Evolutionary conservation across 2,329 filamentous ascomycete species (phyloP).

Genomic region (Colletotrichum salicis): DNA sequence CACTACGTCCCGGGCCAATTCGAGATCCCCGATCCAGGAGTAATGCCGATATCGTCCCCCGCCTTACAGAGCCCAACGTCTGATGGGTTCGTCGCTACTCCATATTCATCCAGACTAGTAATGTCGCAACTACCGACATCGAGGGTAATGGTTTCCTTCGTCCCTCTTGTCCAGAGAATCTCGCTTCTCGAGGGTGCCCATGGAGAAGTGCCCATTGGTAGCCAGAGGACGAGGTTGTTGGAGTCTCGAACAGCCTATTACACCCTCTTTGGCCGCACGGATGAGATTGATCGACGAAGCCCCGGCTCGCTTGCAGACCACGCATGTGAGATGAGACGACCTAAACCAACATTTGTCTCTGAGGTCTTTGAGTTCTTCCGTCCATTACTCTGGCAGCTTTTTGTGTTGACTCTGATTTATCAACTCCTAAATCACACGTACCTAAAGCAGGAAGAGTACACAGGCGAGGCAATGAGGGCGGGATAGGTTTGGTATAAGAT

Average conservation of each 20-base stretch:
- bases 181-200: constrained; percentile 19
- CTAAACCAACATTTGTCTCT: neutral
- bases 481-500: neutral
- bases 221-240: constrained; percentile 39
- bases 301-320: constrained; percentile 37
- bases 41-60: neutral
- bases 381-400: neutral
- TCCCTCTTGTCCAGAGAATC: constrained; percentile 41
- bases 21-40: constrained; percentile 36
- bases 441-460: too few species aligned
- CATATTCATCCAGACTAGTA: too few species aligned
- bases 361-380: neutral
- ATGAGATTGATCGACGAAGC: constrained; percentile 37
- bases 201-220: constrained; percentile 8
- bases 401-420: too few species aligned
- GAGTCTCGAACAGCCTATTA: constrained; percentile 45
- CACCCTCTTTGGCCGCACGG: constrained; percentile 34
- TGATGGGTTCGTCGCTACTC: neutral
- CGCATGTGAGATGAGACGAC: neutral
- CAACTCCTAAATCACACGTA: too few species aligned
- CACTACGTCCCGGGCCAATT: constrained; percentile 37
- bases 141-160: constrained; percentile 47
- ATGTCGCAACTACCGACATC: constrained; percentile 19
- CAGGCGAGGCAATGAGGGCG: too few species aligned
- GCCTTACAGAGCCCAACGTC: neutral